These are phyloP conservation scores for Ophiostoma pallidulum DNA, from an alignment of 2,329 filamentous ascomycete genomes.

Conservation along the genomic window DNA sequence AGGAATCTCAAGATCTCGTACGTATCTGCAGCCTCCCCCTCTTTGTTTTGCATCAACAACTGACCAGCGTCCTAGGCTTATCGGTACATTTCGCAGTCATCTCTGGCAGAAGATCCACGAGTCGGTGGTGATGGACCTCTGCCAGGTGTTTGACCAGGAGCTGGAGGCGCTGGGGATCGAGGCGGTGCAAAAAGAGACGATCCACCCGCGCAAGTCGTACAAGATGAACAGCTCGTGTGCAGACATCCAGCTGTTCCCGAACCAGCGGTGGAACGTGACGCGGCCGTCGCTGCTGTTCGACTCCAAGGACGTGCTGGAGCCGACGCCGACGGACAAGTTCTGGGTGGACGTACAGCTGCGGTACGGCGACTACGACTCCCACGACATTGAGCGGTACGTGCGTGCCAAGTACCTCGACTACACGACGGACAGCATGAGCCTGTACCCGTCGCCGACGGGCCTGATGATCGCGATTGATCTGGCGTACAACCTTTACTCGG, in stretches of 20 bases:
- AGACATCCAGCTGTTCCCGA: constrained; percentile 92
- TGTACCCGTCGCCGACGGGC: constrained; percentile 93
- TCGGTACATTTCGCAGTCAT: constrained; percentile 98
- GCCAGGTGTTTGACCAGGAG: constrained; percentile 96
- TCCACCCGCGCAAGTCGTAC: constrained; percentile 97
- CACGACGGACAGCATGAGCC: constrained; percentile 96
- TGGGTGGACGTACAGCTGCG: constrained; percentile 96
- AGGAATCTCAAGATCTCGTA: constrained; percentile 98
- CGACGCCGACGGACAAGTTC: constrained; percentile 96
- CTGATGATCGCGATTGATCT: constrained; percentile 97
- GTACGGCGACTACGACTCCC: constrained; percentile 90
- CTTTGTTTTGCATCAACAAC: too few relatives aligned
- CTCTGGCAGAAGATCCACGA: constrained; percentile 99
- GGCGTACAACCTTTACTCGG: constrained; percentile 96
- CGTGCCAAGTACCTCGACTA: constrained; percentile 98
- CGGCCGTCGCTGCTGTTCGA: constrained; percentile 88
- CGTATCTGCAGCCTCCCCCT: too few relatives aligned
- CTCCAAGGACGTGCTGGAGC: constrained; percentile 89
- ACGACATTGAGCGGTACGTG: constrained; percentile 96
- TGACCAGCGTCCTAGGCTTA: constrained; percentile 43
- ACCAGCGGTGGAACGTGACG: constrained; percentile 98
- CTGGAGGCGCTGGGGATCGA: constrained; percentile 92
- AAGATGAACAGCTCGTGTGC: constrained; percentile 99
- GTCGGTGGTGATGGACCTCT: constrained; percentile 96
- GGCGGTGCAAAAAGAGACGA: constrained; percentile 97